Evolutionary conservation across 1,139 yeast species (phyloP), one percentile per base, ranked within the genome.

Genomic region (Magnusiomyces fungicola): DNA sequence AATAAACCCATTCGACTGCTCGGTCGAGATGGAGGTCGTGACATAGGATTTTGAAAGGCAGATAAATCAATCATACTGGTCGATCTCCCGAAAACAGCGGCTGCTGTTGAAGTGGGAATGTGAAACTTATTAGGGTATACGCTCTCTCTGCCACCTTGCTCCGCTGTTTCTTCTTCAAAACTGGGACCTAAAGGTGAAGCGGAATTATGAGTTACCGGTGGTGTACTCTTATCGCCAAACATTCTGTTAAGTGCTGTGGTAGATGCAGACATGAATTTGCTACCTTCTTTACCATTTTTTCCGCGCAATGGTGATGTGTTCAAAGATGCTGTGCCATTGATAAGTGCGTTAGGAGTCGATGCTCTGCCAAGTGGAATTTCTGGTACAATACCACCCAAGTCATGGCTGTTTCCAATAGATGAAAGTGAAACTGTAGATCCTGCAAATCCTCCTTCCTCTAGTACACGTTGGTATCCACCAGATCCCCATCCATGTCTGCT

Each of bases 391-490:
- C n/a, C n/a, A n/a, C n/a, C n/a, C n/a, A n/a, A n/a, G n/a, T 29
- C 33, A 12, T n/a, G n/a, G 33, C 39, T 34, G 19, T 16, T 34
- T 18, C 39, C 19, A 34, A 34, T 14, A 34, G 7, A 22, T 9
- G 21, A 34, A 34, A 22, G n/a, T 9, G 10, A 22, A n/a, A n/a
- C n/a, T n/a, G n/a, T n/a, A n/a, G n/a, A n/a, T n/a, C n/a, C 30
- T 27, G 10, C 30, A 7, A 27, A 7, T 16, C 39, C 39, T 38
- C 52, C 53, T 32, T 50, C 53, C 34, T 50, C 53, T 16, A 50
- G 37, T 6, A 47, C 40, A 2, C 50, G 43, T 25, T 47, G 53
- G 23, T 50, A 50, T 4, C 43, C 41, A 24, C 33, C 44, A 25
- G 30, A 37, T n/a, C 38, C 37, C 3, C 36, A 29, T 14, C 23